Base-by-base conservation (phyloP, 495 filamentous ascomycete species). In the Parmelia sp. region DNA sequence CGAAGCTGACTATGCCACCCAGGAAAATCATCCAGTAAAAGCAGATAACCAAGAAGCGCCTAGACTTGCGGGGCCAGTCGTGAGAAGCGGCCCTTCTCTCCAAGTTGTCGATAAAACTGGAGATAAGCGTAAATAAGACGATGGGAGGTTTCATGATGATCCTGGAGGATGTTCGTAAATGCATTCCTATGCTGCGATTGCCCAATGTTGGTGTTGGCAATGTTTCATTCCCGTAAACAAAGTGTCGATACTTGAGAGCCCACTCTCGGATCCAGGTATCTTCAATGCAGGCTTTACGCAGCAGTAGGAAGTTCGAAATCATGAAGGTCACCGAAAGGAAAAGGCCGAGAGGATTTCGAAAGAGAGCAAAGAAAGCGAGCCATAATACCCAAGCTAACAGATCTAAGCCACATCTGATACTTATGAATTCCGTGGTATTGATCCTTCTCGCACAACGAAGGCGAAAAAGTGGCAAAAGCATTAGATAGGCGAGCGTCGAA, bases 1-100 rank as follows among this genome's bases (percentile, higher is more conserved):
- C 25, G 44, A 65, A 67, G 25, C 51, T 51, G 33, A 51, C n/a
- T 8, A 64, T n/a, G 29, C 63, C 66, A 25, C 66, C 42, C 17
- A 33, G 35, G 11, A 64, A 10, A 19, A 70, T 59, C 5, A 51
- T 62, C 5, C 11, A n/a, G 44, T 62, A 62, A 7, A 62, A 10
- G 17, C 31, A 25, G 15, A 53, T n/a, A 31, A 62, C 37, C 12
- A 62, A 36, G 31, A 53, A n/a, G 37, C 49, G 56, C 31, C 51
- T 47, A 8, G 8, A 33, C 8, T 33, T 57, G 27, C 29, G 29
- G 23, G 31, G 36, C 27, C 29, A 51, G 40, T 57, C 33, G 39
- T 44, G 23, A 39, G 49, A 31, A 51, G 25, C 17, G 14, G 37
- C 59, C 39, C 23, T 19, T 29, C 31, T 61, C 44, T 65, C 62